Percentiles rank a stretch among this genome's conserved stretches.
Evolutionary conservation across 2,329 filamentous ascomycete species (phyloP).

Genomic region (Ramularia collo-cygni): DNA sequence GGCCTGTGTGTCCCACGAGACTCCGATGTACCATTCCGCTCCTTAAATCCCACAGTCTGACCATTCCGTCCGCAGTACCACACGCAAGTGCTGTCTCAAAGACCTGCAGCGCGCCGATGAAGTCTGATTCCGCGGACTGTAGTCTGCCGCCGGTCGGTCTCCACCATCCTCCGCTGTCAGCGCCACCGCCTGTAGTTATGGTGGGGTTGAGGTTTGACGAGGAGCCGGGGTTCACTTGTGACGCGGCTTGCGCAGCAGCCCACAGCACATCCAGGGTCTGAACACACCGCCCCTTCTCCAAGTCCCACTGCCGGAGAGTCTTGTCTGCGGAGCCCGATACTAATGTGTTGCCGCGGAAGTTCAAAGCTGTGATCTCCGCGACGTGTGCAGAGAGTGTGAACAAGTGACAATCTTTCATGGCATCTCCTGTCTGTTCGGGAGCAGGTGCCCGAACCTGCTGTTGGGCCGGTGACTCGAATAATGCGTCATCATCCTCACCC

Average conservation of each 20-base stretch:
- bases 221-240: conserved; percentile 49
- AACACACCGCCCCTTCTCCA: conserved; percentile 93
- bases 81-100: conserved; percentile 95
- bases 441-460: conserved; percentile 3
- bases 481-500: conserved; percentile 31
- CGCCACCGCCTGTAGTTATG: conserved; percentile 4
- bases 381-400: conserved; percentile 85
- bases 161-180: conserved; percentile 51
- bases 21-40: conserved; percentile 96
- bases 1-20: conserved; percentile 88
- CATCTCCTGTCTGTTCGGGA: conserved; percentile 47
- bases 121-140: conserved; percentile 67
- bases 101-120: conserved; percentile 89
- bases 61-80: conserved; percentile 95
- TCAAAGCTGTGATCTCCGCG: conserved; percentile 86
- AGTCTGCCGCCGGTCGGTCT: conserved; percentile 55
- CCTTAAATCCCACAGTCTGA: conserved; percentile 90
- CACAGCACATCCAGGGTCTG: conserved; percentile 97
- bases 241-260: conserved; percentile 80
- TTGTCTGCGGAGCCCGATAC: conserved; percentile 97
- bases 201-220: conserved; percentile 5
- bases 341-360: conserved; percentile 81
- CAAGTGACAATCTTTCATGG: conserved; percentile 83
- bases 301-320: conserved; percentile 94
- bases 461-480: conserved; percentile 18